Base-by-base conservation (phyloP, 352 stramenopile genomes). In the Peronospora tabacina region DNA sequence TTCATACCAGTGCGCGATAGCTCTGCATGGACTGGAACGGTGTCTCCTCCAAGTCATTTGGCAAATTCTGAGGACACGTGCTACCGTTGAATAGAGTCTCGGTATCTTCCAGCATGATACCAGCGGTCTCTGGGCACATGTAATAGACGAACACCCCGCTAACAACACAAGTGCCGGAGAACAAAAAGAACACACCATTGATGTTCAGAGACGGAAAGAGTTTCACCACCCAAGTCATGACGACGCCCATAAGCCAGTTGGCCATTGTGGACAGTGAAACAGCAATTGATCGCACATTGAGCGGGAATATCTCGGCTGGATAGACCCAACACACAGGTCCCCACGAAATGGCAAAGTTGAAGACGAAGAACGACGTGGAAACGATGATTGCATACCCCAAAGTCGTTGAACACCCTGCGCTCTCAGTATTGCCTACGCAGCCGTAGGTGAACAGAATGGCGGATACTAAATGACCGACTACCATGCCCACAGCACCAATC, bases 161-260 rank as follows among this genome's bases (percentile, higher is more conserved):
- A 38, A 77, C 56, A 51, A 16, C 69, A 72, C 26, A 77, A 43
- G 29, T 34, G 15, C 48, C 69, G 1, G 72, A 65, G 37, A 74
- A 74, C 5, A 74, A 48, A 55, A 64, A 78, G 59, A 85, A 85
- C n/a, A 76, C 67, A 15, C 63, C 67, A 57, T 77, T 63, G 50
- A 77, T 74, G 57, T 77, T 71, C 28, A 61, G 44, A 7, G 3
- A 29, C 7, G 24, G 24, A 7, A 29, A 29, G 4, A 29, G 7
- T 7, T 29, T 29, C 24, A 60, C 53, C n/a, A 61, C 53, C 19
- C 72, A 49, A 7, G 63, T 58, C 64, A 74, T 77, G 32, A 68
- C 43, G n/a, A 56, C 58, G 12, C 68, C 68, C 64, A 72, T 74
- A 28, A 56, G 19, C 68, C 68, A 77, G 37, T 74, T 80, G 29